Evolutionary conservation across 371 early-diverging fungal genomes (phyloP), one percentile per base, ranked within the genome.

Genomic region (Mortierella sp.): DNA sequence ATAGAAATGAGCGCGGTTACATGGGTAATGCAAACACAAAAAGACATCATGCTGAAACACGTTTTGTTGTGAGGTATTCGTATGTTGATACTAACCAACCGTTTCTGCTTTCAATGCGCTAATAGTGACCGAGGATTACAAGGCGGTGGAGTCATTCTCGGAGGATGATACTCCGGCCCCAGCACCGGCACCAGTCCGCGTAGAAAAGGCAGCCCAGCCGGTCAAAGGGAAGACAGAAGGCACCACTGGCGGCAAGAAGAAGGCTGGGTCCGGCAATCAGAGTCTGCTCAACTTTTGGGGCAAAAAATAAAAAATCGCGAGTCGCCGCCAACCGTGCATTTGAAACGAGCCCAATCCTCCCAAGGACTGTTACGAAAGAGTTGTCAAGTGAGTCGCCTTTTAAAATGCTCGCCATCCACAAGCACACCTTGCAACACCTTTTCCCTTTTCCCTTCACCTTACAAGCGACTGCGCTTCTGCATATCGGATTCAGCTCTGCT

Each of bases 1-100:
- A 65, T 21, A 71, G 54, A 49, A 82, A 86, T 53, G 84, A 80
- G 16, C 82, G 82, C n/a, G 86, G 86, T 0, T 80, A 76, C 54
- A 55, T 83, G 54, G 86, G 83, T 82, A 82, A 64, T 68, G 24
- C 5, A 9, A 41, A 21, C 3, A 24, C 43, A 52, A 48, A 19
- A 2, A 19, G 45, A 42, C 16, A 18, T 23, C 39, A 16, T 30
- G 26, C 51, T 50, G 10, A 16, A 2, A 27, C 14, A 6, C 18
- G 16, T 7, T 21, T 45, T 54, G 46, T 18, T 27, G 13, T 41
- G 24, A 31, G 30, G 34, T 31, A 30, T 24, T 58, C 7, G 14
- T 43, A 6, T n/a, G 5, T n/a, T 0, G 2, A 57, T 19, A 28
- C 19, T 34, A 1, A 24, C 19, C 16, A 26, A 34, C 28, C 26